These are phyloP conservation scores for Pichia kudriavzevii DNA, from an alignment of 1,139 yeast species.

Conservation along the genomic window DNA sequence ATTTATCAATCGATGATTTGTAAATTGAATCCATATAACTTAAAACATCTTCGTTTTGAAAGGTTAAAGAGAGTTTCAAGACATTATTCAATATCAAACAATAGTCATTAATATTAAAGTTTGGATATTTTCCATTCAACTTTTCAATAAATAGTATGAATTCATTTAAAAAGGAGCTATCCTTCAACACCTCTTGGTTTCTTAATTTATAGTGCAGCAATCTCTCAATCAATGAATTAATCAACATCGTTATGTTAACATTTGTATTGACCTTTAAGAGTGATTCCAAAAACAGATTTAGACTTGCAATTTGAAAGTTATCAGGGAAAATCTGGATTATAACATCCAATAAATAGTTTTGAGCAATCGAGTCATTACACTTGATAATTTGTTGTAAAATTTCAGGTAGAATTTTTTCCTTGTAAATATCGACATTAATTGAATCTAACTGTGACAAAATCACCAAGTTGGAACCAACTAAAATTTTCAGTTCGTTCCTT, in stretches of 20 bases:
- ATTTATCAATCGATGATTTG: constrained; percentile 48
- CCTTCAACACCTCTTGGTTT: constrained; percentile 19
- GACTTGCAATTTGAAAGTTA: constrained; percentile 74
- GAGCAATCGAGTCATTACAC: constrained; percentile 88
- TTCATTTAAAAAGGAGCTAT: constrained; percentile 39
- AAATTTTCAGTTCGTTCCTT: constrained; percentile 79
- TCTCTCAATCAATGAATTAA: constrained; percentile 65
- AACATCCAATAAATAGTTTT: constrained; percentile 82
- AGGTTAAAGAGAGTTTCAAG: constrained; percentile 42
- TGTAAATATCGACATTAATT: constrained; percentile 56
- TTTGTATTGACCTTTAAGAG: constrained; percentile 52
- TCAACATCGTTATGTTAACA: constrained; percentile 59
- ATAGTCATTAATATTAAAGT: constrained; percentile 57
- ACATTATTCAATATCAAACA: constrained; percentile 59
- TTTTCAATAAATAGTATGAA: constrained; percentile 61
- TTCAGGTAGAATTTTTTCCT: constrained; percentile 61
- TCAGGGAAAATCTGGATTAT: constrained; percentile 92
- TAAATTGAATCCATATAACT: constrained; percentile 57
- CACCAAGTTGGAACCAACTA: constrained; percentile 89
- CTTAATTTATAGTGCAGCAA: constrained; percentile 44
- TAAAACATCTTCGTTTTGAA: constrained; percentile 48
- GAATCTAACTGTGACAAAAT: constrained; percentile 83
- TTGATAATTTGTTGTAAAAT: constrained; percentile 87
- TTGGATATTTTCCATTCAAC: constrained; percentile 51
- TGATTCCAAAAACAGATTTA: constrained; percentile 57